phyloP scores from a whole-genome alignment of 2,329 filamentous ascomycete genomes.

The Sclerotinia trifoliorum region DNA sequence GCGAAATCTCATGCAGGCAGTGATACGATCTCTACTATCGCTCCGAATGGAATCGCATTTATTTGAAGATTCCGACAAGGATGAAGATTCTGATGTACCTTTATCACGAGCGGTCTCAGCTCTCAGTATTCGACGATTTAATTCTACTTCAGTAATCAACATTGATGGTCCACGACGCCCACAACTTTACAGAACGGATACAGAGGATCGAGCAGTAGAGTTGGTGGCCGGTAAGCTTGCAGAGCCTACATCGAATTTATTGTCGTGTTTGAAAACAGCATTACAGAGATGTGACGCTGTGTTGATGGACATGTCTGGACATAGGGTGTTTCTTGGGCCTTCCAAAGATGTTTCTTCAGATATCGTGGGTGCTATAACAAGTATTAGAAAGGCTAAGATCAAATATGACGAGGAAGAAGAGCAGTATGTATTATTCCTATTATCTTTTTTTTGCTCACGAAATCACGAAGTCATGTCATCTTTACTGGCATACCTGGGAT shows the following conservation, averaged over 20 bases:
- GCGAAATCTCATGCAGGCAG: slow-evolving; percentile 55
- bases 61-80: slow-evolving; percentile 41
- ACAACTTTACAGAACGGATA: slow-evolving; percentile 33
- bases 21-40: slow-evolving; percentile 53
- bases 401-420: slow-evolving; percentile 51
- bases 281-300: slow-evolving; percentile 51
- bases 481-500: neutral
- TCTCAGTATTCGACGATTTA: slow-evolving; percentile 17
- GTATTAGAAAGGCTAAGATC: slow-evolving; percentile 46
- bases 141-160: slow-evolving; percentile 37
- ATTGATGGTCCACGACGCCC: slow-evolving; percentile 38
- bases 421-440: slow-evolving; percentile 4
- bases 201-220: slow-evolving; percentile 37
- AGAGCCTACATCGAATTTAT: slow-evolving; percentile 48
- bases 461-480: neutral
- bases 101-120: slow-evolving; percentile 7
- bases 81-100: slow-evolving; percentile 12
- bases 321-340: slow-evolving; percentile 50
- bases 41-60: slow-evolving; percentile 51
- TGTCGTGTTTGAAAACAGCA: slow-evolving; percentile 48
- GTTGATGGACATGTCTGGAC: slow-evolving; percentile 54
- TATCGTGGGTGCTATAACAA: slow-evolving; percentile 43
- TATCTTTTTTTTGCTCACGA: neutral
- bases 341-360: slow-evolving; percentile 45
- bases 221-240: slow-evolving; percentile 44